Conservation (phyloP, 345 rosid genomes). For the Syzygium aqueum region DNA sequence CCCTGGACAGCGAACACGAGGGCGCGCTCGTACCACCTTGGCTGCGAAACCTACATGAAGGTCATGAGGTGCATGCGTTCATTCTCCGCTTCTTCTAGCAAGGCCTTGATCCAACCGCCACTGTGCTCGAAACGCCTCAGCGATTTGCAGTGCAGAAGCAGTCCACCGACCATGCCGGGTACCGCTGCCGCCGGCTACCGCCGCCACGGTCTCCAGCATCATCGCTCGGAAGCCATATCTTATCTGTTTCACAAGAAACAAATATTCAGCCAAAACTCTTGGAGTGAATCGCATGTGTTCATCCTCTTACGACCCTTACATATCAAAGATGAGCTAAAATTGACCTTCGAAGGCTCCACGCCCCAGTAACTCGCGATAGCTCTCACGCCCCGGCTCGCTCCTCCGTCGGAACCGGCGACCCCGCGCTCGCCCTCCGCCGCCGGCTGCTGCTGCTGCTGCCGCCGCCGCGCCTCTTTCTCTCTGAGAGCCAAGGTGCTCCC, state of each 20-base stretch:
- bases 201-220: conserved; percentile 89
- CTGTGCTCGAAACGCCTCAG: conserved; percentile 64
- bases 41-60: conserved; percentile 70
- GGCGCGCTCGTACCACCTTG: too few species aligned
- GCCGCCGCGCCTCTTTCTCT: background rate
- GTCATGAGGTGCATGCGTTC: conserved; percentile 92
- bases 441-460: too few species aligned
- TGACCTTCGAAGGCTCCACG: background rate
- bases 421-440: background rate
- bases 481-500: conserved; percentile 10
- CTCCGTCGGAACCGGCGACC: background rate
- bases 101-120: conserved; percentile 77
- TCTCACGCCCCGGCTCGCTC: background rate
- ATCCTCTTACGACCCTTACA: background rate
- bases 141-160: conserved; percentile 73
- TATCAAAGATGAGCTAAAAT: background rate
- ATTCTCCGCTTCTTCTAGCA: conserved; percentile 81
- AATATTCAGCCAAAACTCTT: background rate
- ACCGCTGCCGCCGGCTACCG: conserved; percentile 79
- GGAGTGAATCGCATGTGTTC: background rate
- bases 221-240: conserved; percentile 73
- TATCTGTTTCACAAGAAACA: conserved; percentile 17
- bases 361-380: conserved; percentile 11
- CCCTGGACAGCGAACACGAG: conserved; percentile 66
- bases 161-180: conserved; percentile 75